phyloP scores from a whole-genome alignment of 306 rosid species.

The Gillenia trifoliata region DNA sequence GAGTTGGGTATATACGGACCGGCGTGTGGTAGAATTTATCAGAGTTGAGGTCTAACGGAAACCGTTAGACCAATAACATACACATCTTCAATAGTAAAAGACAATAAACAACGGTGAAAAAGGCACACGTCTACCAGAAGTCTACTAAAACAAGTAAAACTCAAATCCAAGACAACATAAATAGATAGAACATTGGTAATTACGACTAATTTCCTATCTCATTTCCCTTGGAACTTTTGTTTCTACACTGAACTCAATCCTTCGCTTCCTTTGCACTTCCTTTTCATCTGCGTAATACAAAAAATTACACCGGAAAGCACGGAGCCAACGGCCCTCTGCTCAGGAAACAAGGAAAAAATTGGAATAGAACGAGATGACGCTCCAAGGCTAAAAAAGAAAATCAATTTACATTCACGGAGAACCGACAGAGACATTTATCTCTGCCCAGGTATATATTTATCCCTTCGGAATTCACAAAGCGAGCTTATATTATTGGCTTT shows the following conservation, averaged over 20 bases:
- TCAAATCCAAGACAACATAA: background rate
- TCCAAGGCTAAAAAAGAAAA: slow-evolving; percentile 13
- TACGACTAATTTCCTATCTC: slow-evolving; percentile 13
- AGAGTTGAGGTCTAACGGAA: too few relatives aligned
- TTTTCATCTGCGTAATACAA: slow-evolving; percentile 40
- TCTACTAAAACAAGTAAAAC: background rate
- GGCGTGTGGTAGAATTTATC: background rate
- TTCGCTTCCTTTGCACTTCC: slow-evolving; percentile 40
- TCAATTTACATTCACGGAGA: slow-evolving; percentile 20
- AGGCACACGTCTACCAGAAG: too few relatives aligned
- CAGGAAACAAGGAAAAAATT: slow-evolving; percentile 14
- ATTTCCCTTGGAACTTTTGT: slow-evolving; percentile 21
- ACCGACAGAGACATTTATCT: slow-evolving; percentile 24
- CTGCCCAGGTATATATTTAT: slow-evolving; percentile 9
- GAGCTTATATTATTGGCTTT: slow-evolving; percentile 24
- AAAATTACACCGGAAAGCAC: slow-evolving; percentile 46
- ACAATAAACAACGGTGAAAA: background rate
- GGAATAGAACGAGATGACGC: slow-evolving; percentile 18
- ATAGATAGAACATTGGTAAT: background rate
- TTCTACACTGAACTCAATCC: slow-evolving; percentile 30
- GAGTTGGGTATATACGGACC: background rate
- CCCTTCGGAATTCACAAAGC: slow-evolving; percentile 25
- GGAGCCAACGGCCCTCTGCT: slow-evolving; percentile 32
- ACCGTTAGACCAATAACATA: too few relatives aligned
- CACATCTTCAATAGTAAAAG: background rate